Evolutionary conservation across 2,329 filamentous ascomycete genomes (phyloP).

Genomic region (Cladosporium velox): DNA sequence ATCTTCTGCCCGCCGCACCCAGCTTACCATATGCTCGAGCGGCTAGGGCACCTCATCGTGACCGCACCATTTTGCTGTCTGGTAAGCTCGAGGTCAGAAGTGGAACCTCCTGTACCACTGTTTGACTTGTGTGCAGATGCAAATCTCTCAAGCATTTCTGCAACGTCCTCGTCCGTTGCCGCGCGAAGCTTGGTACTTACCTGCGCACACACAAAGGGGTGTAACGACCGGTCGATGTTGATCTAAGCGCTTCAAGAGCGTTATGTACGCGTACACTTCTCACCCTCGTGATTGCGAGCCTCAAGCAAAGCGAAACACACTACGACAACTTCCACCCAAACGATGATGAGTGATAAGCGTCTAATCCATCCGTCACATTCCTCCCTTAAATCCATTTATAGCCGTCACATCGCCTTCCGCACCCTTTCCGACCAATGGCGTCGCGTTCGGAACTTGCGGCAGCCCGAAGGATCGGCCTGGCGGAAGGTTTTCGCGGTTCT

Average conservation of each 20-base stretch:
- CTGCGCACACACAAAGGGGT: not conserved
- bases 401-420: not conserved
- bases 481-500: not conserved
- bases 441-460: not conserved
- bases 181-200: not conserved
- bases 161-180: not conserved
- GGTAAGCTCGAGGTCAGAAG: not conserved
- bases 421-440: not conserved
- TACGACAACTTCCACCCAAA: not conserved
- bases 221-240: not conserved
- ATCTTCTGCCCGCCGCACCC: not conserved
- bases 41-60: not conserved
- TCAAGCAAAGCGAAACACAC: not conserved
- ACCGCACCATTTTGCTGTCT: not conserved
- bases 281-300: not conserved
- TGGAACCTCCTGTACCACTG: not conserved
- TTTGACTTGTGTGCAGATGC: not conserved
- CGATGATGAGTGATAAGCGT: not conserved
- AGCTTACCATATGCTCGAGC: not conserved
- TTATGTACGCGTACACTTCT: not conserved
- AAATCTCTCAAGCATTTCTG: not conserved
- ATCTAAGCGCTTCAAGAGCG: not conserved
- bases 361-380: conserved; percentile 5
- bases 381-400: conserved; percentile 2
- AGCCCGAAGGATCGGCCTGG: not conserved